Conservation (phyloP, 768 basidiomycete genomes). For the Russula virescens region DNA sequence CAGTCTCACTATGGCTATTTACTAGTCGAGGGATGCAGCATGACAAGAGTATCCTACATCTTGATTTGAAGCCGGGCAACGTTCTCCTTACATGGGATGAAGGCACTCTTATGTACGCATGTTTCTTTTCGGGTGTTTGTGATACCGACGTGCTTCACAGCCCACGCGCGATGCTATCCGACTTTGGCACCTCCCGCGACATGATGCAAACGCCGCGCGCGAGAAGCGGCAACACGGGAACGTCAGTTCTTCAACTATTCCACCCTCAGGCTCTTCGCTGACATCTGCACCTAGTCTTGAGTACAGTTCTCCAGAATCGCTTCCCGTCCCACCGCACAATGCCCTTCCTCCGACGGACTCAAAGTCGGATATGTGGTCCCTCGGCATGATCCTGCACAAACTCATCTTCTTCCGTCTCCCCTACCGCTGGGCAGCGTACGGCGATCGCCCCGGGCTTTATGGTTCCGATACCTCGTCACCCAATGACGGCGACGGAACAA, state of each 20-base stretch:
- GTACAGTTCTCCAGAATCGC: constrained; percentile 58
- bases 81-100: constrained; percentile 91
- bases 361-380: constrained; percentile 94
- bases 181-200: constrained; percentile 92
- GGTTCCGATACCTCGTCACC: constrained; percentile 25
- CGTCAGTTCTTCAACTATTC: constrained; percentile 44
- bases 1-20: neutral
- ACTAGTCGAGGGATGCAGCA: constrained; percentile 44
- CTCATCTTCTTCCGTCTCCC: constrained; percentile 88
- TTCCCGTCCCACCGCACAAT: constrained; percentile 62
- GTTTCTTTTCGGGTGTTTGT: neutral
- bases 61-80: constrained; percentile 93
- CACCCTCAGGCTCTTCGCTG: neutral
- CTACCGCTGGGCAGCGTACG: constrained; percentile 65
- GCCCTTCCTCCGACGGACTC: constrained; percentile 68
- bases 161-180: constrained; percentile 90
- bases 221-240: constrained; percentile 92
- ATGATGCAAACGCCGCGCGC: constrained; percentile 65
- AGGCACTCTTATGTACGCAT: constrained; percentile 65
- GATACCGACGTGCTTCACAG: constrained; percentile 36
- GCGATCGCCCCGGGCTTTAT: constrained; percentile 35
- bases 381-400: constrained; percentile 95
- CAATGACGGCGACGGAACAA: constrained; percentile 38
- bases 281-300: constrained; percentile 17
- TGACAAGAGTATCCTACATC: constrained; percentile 78